These are phyloP conservation scores for Thuidium tamariscinum DNA, from an alignment of 225 moss, liverwort and hornwort species.

Conservation along the genomic window DNA sequence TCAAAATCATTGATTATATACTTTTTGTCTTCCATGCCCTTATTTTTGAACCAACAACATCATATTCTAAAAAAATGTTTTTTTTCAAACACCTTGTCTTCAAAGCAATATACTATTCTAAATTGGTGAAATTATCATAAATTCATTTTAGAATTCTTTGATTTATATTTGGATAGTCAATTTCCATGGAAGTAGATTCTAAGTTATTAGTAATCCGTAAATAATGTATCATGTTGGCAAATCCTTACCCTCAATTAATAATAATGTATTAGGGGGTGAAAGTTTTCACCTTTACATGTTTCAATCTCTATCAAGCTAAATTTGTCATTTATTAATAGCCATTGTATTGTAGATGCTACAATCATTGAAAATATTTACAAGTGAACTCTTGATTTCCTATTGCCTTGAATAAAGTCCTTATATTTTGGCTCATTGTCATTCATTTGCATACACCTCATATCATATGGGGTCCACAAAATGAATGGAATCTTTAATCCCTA, in stretches of 20 bases:
- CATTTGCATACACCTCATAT: no score
- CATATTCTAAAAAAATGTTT: neutral
- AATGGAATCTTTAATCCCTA: no score
- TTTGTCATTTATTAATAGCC: no score
- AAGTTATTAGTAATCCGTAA: neutral
- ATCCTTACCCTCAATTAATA: neutral
- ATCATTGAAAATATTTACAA: no score
- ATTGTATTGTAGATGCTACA: no score
- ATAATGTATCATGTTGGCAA: neutral
- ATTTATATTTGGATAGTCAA: no score
- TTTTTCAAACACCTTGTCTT: neutral
- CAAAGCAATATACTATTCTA: neutral
- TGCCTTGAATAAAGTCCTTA: no score
- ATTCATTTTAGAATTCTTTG: no score
- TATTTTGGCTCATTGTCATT: no score
- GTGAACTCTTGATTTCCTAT: no score
- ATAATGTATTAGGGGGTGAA: neutral
- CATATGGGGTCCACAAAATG: no score
- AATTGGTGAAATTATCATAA: neutral
- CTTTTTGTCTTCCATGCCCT: accelerated
- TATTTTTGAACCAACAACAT: neutral
- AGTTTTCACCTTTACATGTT: neutral
- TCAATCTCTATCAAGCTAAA: no score
- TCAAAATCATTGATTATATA: neutral
- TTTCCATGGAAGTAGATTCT: neutral